Evolutionary conservation across 768 basidiomycete species (phyloP).

Genomic region (Tephrocybe sp.): DNA sequence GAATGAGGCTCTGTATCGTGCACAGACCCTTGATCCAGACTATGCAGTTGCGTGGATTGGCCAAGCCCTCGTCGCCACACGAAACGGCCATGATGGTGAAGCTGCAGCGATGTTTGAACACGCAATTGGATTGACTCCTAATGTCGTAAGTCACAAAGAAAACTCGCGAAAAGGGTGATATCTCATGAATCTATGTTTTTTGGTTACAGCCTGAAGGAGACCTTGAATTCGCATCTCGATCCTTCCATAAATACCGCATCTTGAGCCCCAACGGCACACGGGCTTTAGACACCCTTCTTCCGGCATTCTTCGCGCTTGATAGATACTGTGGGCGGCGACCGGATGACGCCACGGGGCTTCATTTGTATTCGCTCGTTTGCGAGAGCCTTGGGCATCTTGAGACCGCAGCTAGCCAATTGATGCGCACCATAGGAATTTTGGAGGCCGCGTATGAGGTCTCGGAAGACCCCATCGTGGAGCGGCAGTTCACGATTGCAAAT

Average conservation of each 20-base stretch:
- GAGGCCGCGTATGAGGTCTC: slow-evolving; percentile 86
- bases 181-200: background rate
- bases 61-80: slow-evolving; percentile 69
- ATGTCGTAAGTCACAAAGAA: slow-evolving; percentile 45
- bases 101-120: slow-evolving; percentile 72
- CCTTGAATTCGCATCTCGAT: slow-evolving; percentile 64
- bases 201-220: slow-evolving; percentile 76
- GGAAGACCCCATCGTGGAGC: slow-evolving; percentile 77
- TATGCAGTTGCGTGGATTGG: slow-evolving; percentile 88
- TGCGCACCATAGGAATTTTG: slow-evolving; percentile 65
- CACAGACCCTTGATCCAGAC: slow-evolving; percentile 92
- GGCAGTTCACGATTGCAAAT: slow-evolving; percentile 78
- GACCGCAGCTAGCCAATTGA: slow-evolving; percentile 54
- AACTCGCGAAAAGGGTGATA: background rate
- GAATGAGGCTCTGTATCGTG: slow-evolving; percentile 79
- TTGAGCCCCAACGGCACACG: slow-evolving; percentile 11
- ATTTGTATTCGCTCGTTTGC: slow-evolving; percentile 82
- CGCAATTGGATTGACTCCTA: slow-evolving; percentile 56
- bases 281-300: slow-evolving; percentile 52
- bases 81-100: slow-evolving; percentile 56
- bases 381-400: slow-evolving; percentile 77
- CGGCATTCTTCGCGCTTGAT: slow-evolving; percentile 78
- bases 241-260: slow-evolving; percentile 41
- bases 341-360: slow-evolving; percentile 69
- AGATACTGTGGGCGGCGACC: slow-evolving; percentile 71